Percentiles rank a stretch among this genome's conserved stretches.
Evolutionary conservation across 2,329 filamentous ascomycete genomes (phyloP).

Genomic region (Simplicillium sp.): DNA sequence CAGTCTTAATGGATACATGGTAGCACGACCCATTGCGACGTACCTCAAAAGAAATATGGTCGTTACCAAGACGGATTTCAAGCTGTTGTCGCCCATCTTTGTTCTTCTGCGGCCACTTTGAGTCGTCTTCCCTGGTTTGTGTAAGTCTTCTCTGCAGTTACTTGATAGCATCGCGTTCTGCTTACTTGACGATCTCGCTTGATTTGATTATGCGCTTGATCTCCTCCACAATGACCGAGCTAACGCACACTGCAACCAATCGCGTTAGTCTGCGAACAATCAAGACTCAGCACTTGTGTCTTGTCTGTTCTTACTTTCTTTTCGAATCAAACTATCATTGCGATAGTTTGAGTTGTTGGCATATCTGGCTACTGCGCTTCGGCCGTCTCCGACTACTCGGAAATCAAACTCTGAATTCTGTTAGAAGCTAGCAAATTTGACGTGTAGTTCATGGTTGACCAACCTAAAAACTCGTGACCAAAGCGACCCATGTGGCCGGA

Average conservation of each 20-base stretch:
- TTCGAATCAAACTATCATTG: conserved; percentile 95
- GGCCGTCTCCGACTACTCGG: conserved; percentile 80
- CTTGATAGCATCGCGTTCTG: background rate
- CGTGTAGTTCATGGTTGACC: conserved; percentile 1
- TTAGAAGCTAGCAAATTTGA: conserved; percentile 4
- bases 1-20: background rate
- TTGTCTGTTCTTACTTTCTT: conserved; percentile 71
- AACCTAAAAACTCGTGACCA: conserved; percentile 95
- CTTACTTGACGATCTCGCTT: conserved; percentile 93
- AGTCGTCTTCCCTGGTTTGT: conserved; percentile 75
- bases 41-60: conserved; percentile 97
- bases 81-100: conserved; percentile 96
- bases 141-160: background rate
- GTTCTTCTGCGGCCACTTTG: conserved; percentile 98
- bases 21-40: conserved; percentile 12
- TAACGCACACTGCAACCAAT: conserved; percentile 78
- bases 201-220: conserved; percentile 96
- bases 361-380: conserved; percentile 89
- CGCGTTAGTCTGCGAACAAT: background rate
- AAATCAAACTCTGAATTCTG: conserved; percentile 78
- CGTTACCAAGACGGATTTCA: conserved; percentile 85
- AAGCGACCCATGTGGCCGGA: conserved; percentile 96
- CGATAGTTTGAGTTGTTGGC: conserved; percentile 99
- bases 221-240: conserved; percentile 79
- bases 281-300: background rate